A percentile compares a stretch with the other conserved stretches of the same genome.
Conservation (phyloP, 148 eudicot genomes). For the Persicaria tinctoria region DNA sequence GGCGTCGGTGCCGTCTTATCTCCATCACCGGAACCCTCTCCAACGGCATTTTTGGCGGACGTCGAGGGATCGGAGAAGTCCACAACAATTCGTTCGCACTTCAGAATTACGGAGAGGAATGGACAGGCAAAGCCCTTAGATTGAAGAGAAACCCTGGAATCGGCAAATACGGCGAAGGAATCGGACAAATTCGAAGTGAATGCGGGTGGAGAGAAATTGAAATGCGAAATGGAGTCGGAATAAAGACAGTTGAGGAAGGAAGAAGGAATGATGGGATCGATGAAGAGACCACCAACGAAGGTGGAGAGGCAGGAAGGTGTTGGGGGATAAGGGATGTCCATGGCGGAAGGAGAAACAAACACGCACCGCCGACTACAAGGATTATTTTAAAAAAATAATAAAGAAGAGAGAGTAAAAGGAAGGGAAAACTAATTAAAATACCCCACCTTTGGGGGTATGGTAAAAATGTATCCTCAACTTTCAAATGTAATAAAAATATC, state of each 20-base stretch:
- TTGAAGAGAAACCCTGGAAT: conserved; percentile 13
- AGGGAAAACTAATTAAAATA: no score
- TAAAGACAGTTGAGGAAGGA: conserved; percentile 30
- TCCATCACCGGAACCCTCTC: conserved; percentile 8
- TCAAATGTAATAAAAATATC: no score
- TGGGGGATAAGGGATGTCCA: conserved; percentile 10
- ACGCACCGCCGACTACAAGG: no score
- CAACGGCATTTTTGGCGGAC: not conserved
- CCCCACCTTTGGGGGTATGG: no score
- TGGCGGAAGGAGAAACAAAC: not conserved
- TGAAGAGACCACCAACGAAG: conserved; percentile 50
- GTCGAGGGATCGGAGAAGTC: not conserved
- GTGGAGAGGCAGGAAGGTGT: not conserved
- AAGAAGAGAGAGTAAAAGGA: no score
- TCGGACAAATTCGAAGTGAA: not conserved
- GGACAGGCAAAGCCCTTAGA: conserved; percentile 13
- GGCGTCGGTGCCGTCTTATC: not conserved
- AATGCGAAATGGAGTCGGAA: conserved; percentile 1
- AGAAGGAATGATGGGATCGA: conserved; percentile 42
- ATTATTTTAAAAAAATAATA: no score
- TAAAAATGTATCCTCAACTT: no score
- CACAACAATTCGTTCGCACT: conserved; percentile 22
- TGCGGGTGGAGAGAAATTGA: not conserved
- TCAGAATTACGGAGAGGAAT: conserved; percentile 57
- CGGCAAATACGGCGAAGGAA: conserved; percentile 3